phyloP scores from a whole-genome alignment of 495 filamentous ascomycete genomes.

The Neurospora intermedia region DNA sequence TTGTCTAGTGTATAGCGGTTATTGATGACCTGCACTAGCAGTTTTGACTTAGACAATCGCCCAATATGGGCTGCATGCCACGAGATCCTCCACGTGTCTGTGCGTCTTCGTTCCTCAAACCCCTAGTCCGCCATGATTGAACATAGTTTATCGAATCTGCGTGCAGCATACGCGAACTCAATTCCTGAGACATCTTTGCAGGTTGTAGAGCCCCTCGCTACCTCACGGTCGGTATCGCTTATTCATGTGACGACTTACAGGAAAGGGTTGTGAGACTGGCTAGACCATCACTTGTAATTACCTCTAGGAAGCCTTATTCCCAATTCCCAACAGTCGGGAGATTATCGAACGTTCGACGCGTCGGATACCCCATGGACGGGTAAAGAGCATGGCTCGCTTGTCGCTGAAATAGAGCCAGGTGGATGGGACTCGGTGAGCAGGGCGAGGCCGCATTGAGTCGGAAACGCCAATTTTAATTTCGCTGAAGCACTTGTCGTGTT shows the following conservation, averaged over 20 bases:
- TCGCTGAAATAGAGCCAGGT: background rate
- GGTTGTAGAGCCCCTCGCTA: background rate
- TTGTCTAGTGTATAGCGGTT: background rate
- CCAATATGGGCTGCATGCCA: background rate
- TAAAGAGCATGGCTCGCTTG: background rate
- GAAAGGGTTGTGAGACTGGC: background rate
- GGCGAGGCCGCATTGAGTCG: background rate
- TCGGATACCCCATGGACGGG: background rate
- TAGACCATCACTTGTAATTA: background rate
- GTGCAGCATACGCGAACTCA: background rate
- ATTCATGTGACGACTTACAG: background rate
- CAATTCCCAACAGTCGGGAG: background rate
- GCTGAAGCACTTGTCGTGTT: background rate
- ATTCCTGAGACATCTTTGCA: background rate
- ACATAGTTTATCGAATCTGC: background rate
- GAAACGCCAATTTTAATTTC: background rate
- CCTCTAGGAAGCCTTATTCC: background rate
- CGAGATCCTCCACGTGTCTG: background rate
- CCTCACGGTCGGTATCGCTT: background rate
- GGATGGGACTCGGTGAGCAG: background rate
- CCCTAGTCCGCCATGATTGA: background rate
- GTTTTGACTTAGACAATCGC: background rate
- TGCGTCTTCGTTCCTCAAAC: background rate
- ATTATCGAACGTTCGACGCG: background rate
- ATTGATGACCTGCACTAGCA: background rate